Base-by-base conservation (phyloP, 768 basidiomycete species). In the Trametes meyenii region DNA sequence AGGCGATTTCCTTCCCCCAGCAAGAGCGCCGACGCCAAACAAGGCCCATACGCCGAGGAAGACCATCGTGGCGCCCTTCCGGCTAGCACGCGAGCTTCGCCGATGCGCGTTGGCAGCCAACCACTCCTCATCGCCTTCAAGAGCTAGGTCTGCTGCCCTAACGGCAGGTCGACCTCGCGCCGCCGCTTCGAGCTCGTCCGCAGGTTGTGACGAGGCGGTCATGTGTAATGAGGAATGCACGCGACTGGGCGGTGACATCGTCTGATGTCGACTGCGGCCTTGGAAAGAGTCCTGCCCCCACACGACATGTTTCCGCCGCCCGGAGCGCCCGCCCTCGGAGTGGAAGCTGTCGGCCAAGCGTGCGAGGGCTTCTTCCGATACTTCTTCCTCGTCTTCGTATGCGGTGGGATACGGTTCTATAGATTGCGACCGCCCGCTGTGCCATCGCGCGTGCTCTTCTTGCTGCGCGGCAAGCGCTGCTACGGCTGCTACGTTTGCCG, bases 1-100 rank as follows among this genome's bases (percentile, higher is more conserved):
- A 13, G 73, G 58, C 7, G 73, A 69, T 23, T 69, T 69, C 45
- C 69, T 65, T 35, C 67, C 72, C 10, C 74, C 72, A 3, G 77
- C 71, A 50, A 87, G 71, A 33, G 81, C 77, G 2, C 88, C 86
- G 13, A 92, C 68, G 0, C 91, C 81, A 66, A 92, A 88, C 61
- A 97, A 75, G 12, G 86, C 79, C 77, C 91, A 93, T 12, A 84
- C 78, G 39, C 90, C 84, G 63, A 97, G 78, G 66, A 97, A 92
- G 19, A 96, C 84, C 78, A 96, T 87, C 2, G 85, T 86, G 5
- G 89, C 88, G 33, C 88, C 84, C 62, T 85, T 82, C 62, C 85
- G 82, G 67, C 85, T 88, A 8, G 86, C 85, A 62, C 86, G 80
- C n/a, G 88, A 88, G 60, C 67, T 76, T 43, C 73, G 68, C 23